Evolutionary conservation across 805 yeast species (phyloP), one percentile per base, ranked within the genome.

Genomic region (Torulaspora indica): DNA sequence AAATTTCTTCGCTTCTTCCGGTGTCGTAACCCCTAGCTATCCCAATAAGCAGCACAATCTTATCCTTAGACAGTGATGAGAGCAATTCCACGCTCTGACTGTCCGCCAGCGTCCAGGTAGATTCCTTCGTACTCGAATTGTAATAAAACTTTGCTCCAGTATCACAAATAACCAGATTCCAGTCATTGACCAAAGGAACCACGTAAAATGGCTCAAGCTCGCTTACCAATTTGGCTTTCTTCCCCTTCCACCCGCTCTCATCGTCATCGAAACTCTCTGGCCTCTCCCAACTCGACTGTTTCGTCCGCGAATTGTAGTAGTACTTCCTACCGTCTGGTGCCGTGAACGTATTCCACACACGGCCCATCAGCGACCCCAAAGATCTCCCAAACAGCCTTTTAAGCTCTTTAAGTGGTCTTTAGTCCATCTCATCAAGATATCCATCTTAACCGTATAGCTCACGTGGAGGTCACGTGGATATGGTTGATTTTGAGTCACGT

Each of bases 131-230:
- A 2, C 32, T 43, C 1, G 24, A 30, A 49, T 73, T 66, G 45
- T 68, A 56, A 36, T 67, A 75, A 54, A 69, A 75, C 45, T 73
- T 69, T 2, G 65, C 43, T 0, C 79, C 81, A 7, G 63, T 56
- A 17, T 60, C 58, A 12, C 72, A 62, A 17, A 76, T 60, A 1
- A 75, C 64, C n/a, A 76, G 45, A 2, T 45, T 29, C 80, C 79
- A 77, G 3, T 59, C 63, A 15, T 65, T 57, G 1, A 44, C 18
- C 24, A 61, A 46, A 5, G 54, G 53, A 7, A 59, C 31, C 3
- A 43, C 53, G 40, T 51, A 56, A 7, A 43, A 28, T 6, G 57
- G 51, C 9, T 31, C 33, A 10, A 39, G 42, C 14, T 48, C 54
- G 7, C 32, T 27, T 5, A 33, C 38, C 12, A 20, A 13, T 35